phyloP scores from a whole-genome alignment of 2,329 filamentous ascomycete genomes.

The Cladosporium colombiae region DNA sequence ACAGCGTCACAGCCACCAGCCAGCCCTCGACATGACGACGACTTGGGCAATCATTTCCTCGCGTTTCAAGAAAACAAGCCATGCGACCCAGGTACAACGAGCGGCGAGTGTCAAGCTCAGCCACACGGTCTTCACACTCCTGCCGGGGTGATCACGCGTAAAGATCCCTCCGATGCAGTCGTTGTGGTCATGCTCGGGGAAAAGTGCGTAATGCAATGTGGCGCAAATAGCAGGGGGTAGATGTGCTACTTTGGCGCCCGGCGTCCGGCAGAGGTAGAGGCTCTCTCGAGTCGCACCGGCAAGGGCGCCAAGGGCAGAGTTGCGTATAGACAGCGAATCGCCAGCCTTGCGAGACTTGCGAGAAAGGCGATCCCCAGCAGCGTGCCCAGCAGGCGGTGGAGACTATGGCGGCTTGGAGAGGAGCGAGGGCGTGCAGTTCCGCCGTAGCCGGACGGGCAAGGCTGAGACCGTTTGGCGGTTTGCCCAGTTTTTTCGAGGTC shows the following conservation, averaged over 20 bases:
- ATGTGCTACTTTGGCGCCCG: conserved; percentile 2
- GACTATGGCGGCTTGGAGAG: conserved; percentile 1
- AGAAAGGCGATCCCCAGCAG: background rate
- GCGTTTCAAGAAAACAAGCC: background rate
- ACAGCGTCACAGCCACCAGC: background rate
- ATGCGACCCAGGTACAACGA: background rate
- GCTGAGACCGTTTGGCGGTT: conserved; percentile 3
- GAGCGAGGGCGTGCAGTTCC: background rate
- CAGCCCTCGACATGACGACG: background rate
- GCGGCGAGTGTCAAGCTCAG: conserved; percentile 4
- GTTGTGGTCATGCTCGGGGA: background rate
- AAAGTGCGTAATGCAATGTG: conserved; percentile 9
- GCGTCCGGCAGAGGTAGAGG: background rate
- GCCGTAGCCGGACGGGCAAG: conserved; percentile 9
- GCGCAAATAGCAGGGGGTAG: conserved; percentile 1
- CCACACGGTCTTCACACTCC: conserved; percentile 12
- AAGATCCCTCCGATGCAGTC: background rate
- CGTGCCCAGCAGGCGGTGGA: background rate
- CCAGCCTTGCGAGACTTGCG: conserved; percentile 12
- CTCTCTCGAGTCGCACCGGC: background rate
- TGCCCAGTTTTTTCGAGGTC: conserved; percentile 6
- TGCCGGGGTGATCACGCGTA: background rate
- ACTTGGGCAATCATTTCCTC: background rate
- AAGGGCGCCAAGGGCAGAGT: conserved; percentile 3
- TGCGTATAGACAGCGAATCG: conserved; percentile 11